Evolutionary conservation across 352 stramenopile genomes (phyloP).

Genomic region (Globisporangium paroecandrum): DNA sequence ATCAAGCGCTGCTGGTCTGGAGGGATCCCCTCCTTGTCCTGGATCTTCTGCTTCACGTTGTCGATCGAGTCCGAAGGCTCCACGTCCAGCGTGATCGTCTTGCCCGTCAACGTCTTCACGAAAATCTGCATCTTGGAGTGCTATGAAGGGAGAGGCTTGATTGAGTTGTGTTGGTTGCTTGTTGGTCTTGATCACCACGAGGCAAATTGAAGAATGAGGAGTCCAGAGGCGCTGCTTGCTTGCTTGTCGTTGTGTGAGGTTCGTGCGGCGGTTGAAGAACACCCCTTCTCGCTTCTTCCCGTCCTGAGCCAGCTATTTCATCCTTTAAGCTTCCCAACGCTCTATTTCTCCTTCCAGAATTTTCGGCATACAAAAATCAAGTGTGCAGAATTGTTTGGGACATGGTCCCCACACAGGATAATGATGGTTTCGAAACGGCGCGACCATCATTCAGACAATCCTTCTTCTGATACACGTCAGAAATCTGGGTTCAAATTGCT

Average conservation of each 20-base stretch:
- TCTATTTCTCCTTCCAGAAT: slow-evolving; percentile 1
- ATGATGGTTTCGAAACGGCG: slow-evolving; percentile 6
- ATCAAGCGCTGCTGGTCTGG: slow-evolving; percentile 95
- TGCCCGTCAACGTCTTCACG: slow-evolving; percentile 92
- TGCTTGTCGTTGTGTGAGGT: not conserved
- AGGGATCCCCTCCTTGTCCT: slow-evolving; percentile 92
- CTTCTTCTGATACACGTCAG: slow-evolving; percentile 5
- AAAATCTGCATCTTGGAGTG: slow-evolving; percentile 43
- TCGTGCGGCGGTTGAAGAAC: not conserved
- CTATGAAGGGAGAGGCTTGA: not conserved
- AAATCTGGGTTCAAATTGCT: slow-evolving; percentile 3
- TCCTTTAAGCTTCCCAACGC: not conserved
- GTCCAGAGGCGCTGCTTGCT: not conserved
- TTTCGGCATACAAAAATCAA: slow-evolving; percentile 1
- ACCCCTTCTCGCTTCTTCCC: not conserved
- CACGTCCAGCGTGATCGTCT: slow-evolving; percentile 91
- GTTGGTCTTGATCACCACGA: slow-evolving; percentile 7
- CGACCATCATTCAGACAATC: slow-evolving; percentile 10
- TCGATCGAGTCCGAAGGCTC: slow-evolving; percentile 92
- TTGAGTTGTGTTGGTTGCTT: slow-evolving; percentile 13
- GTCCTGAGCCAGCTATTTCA: not conserved
- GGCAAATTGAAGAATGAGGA: slow-evolving; percentile 25
- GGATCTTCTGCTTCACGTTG: slow-evolving; percentile 96
- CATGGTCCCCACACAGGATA: not conserved
- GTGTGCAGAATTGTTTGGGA: not conserved